Conservation (phyloP, 1,284 basidiomycete species). For the Moesziomyces globuligerus region DNA sequence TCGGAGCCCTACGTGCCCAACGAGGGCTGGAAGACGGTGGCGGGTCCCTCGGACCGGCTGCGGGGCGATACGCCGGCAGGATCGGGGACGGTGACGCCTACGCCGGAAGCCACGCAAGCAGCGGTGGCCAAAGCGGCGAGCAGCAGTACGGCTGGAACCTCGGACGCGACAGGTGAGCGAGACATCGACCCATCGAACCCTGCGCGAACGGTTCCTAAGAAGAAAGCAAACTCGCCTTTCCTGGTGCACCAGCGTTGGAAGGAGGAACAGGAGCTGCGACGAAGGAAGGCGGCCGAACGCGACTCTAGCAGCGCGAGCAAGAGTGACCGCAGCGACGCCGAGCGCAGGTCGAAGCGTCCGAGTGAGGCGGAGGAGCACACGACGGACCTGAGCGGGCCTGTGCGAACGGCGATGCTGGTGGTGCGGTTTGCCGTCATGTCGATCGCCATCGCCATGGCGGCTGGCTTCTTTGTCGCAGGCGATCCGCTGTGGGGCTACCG, state of each 20-base stretch:
- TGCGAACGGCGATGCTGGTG: constrained; percentile 15
- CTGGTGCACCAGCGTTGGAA: constrained; percentile 61
- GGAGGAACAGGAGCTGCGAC: constrained; percentile 47
- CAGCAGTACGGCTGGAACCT: constrained; percentile 5
- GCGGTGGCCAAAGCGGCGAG: constrained; percentile 1
- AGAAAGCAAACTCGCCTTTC: constrained; percentile 61
- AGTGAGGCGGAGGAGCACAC: constrained; percentile 11
- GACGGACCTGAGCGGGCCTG: constrained; percentile 28
- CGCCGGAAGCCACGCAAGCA: constrained; percentile 22
- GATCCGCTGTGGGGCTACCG: constrained; percentile 64
- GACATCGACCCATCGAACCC: constrained; percentile 62
- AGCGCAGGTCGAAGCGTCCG: neutral
- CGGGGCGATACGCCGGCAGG: constrained; percentile 45
- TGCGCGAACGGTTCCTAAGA: constrained; percentile 54
- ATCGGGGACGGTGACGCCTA: constrained; percentile 45
- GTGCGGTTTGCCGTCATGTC: constrained; percentile 35
- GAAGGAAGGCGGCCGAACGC: constrained; percentile 35
- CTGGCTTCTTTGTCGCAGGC: constrained; percentile 55
- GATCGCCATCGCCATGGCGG: constrained; percentile 25
- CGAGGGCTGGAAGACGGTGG: constrained; percentile 39
- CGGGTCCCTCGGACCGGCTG: constrained; percentile 42
- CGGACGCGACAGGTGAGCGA: constrained; percentile 42
- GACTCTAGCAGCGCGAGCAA: constrained; percentile 23
- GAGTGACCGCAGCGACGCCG: neutral
- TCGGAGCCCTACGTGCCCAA: constrained; percentile 42